These are phyloP conservation scores for Penicillium polonicum DNA, from an alignment of 2,329 filamentous ascomycete species.

Conservation along the genomic window DNA sequence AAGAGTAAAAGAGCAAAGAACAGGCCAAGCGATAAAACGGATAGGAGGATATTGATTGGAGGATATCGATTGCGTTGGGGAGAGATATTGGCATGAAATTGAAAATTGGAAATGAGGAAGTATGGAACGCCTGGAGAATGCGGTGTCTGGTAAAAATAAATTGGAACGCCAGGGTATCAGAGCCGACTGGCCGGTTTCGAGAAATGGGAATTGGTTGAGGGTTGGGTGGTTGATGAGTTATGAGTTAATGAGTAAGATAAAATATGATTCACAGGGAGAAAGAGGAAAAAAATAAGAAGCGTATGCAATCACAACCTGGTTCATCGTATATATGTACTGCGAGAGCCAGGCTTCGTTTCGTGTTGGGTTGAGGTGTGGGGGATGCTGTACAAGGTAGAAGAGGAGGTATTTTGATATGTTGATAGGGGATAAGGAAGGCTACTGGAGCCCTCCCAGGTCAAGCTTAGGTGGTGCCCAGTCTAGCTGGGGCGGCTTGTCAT, in stretches of 20 bases:
- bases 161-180: slow-evolving; percentile 15
- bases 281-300: background rate
- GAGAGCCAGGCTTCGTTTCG: slow-evolving; percentile 4
- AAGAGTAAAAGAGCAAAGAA: background rate
- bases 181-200: slow-evolving; percentile 6
- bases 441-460: slow-evolving; percentile 33
- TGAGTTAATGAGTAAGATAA: background rate
- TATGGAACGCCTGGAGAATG: slow-evolving; percentile 1
- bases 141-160: background rate
- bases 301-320: slow-evolving; percentile 7
- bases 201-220: background rate
- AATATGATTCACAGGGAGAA: slow-evolving; percentile 2
- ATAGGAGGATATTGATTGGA: background rate
- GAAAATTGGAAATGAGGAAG: background rate
- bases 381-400: slow-evolving; percentile 8
- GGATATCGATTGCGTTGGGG: background rate
- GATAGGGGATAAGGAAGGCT: background rate
- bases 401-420: background rate
- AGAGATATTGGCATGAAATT: background rate
- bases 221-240: background rate
- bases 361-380: background rate
- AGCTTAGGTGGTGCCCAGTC: slow-evolving; percentile 41
- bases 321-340: slow-evolving; percentile 14
- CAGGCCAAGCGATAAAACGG: background rate
- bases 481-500: slow-evolving; percentile 35